Evolutionary conservation across 495 filamentous ascomycete species (phyloP).

Genomic region (Saxophila tyrrhenica): DNA sequence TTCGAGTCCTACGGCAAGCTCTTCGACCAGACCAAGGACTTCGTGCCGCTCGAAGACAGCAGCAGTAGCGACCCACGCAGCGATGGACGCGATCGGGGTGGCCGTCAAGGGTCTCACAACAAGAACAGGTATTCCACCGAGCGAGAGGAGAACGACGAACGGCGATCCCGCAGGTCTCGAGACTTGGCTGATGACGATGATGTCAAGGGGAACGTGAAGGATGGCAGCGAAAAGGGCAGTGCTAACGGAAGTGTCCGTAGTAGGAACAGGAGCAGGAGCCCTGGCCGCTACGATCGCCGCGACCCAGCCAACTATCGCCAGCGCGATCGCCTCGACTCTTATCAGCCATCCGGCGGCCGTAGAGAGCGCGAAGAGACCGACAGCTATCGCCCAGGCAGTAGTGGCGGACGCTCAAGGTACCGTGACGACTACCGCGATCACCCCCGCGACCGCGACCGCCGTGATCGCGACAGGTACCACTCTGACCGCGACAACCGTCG

Average conservation of each 20-base stretch:
- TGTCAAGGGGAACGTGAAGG: slow-evolving; percentile 37
- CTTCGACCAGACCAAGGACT: neutral
- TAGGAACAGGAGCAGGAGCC: slow-evolving; percentile 71
- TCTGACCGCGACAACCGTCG: slow-evolving; percentile 14
- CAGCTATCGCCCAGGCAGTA: slow-evolving; percentile 36
- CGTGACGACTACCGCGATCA: slow-evolving; percentile 33
- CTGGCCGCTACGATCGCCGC: slow-evolving; percentile 60
- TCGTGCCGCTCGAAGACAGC: slow-evolving; percentile 25
- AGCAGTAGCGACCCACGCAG: slow-evolving; percentile 43
- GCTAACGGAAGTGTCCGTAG: slow-evolving; percentile 64
- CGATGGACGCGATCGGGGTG: slow-evolving; percentile 42
- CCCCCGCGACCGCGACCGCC: slow-evolving; percentile 37
- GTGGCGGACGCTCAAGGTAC: too few relatives aligned
- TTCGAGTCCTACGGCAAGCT: neutral
- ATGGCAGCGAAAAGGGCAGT: slow-evolving; percentile 64
- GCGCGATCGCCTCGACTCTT: slow-evolving; percentile 40
- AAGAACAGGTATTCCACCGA: slow-evolving; percentile 52
- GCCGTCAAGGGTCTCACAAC: slow-evolving; percentile 42
- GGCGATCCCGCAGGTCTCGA: slow-evolving; percentile 40
- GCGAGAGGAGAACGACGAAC: slow-evolving; percentile 49
- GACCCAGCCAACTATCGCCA: slow-evolving; percentile 39
- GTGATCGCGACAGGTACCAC: slow-evolving; percentile 21
- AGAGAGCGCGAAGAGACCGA: slow-evolving; percentile 39
- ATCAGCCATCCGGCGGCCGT: slow-evolving; percentile 57
- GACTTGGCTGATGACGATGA: slow-evolving; percentile 54